Percentiles rank a stretch among this genome's conserved stretches.
Evolutionary conservation across 1,139 yeast genomes (phyloP).

Genomic region (Candida sp.): DNA sequence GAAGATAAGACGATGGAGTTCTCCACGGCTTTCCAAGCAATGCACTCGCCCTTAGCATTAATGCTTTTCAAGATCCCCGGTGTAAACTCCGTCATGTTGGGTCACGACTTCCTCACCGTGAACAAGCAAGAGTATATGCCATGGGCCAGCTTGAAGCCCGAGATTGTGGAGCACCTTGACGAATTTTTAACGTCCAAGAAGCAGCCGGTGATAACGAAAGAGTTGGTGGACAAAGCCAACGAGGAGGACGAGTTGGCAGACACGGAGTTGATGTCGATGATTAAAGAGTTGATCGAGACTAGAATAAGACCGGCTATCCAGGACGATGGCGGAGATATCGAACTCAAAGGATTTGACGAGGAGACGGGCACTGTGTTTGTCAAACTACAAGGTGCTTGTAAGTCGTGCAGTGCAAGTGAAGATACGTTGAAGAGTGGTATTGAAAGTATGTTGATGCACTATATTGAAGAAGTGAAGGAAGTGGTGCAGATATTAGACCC

Average conservation of each 20-base stretch:
- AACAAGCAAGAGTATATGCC: conserved; percentile 51
- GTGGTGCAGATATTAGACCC: conserved; percentile 68
- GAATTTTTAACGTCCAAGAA: conserved; percentile 33
- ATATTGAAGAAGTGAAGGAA: conserved; percentile 80
- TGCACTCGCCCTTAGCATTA: conserved; percentile 82
- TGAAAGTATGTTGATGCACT: conserved; percentile 84
- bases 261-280: conserved; percentile 57
- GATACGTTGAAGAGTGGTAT: conserved; percentile 84
- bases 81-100: conserved; percentile 86
- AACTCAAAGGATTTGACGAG: conserved; percentile 71
- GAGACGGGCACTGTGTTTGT: conserved; percentile 72
- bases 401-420: conserved; percentile 76
- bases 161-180: conserved; percentile 45
- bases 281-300: conserved; percentile 62
- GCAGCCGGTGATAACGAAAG: conserved; percentile 58
- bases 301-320: conserved; percentile 69
- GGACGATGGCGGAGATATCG: conserved; percentile 87
- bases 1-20: conserved; percentile 65
- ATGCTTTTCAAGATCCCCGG: conserved; percentile 85
- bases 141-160: conserved; percentile 52
- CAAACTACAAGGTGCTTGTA: conserved; percentile 83
- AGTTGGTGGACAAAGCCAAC: conserved; percentile 45
- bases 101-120: conserved; percentile 55
- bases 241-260: conserved; percentile 41
- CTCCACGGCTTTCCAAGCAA: conserved; percentile 70